Conservation (phyloP, 495 filamentous ascomycete species). For the Trichocladium uniseriatum region DNA sequence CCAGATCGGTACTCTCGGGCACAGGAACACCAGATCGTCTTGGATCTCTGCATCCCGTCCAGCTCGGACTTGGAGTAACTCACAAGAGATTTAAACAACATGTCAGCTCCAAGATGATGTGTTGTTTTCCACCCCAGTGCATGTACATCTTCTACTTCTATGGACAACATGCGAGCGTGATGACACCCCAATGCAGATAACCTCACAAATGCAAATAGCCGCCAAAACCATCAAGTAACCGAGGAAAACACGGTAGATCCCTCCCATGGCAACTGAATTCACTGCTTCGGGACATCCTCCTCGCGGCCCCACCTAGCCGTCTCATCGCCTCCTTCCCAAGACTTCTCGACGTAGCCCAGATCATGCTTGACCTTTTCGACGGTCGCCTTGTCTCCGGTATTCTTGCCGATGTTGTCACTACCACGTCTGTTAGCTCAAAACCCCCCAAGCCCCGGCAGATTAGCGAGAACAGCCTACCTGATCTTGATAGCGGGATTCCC, state of each 20-base stretch:
- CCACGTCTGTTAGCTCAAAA: neutral
- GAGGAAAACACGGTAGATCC: neutral
- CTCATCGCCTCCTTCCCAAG: constrained; percentile 80
- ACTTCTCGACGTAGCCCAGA: constrained; percentile 76
- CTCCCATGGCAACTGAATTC: neutral
- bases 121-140: too few relatives aligned
- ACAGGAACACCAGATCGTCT: too few relatives aligned
- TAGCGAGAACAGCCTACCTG: constrained; percentile 31
- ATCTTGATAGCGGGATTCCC: constrained; percentile 88
- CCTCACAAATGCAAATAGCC: constrained; percentile 1
- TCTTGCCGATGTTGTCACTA: constrained; percentile 90
- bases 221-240: neutral
- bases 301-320: constrained; percentile 61
- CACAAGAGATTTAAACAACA: too few relatives aligned
- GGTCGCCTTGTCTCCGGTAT: constrained; percentile 73
- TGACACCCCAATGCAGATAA: neutral
- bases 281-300: constrained; percentile 17
- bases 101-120: too few relatives aligned
- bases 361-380: constrained; percentile 75
- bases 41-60: too few relatives aligned
- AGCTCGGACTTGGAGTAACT: too few relatives aligned
- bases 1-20: too few relatives aligned
- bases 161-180: too few relatives aligned
- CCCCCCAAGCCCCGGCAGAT: neutral
- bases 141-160: too few relatives aligned